Evolutionary conservation across 2,329 filamentous ascomycete species (phyloP).

Genomic region (Nemania diffusa): DNA sequence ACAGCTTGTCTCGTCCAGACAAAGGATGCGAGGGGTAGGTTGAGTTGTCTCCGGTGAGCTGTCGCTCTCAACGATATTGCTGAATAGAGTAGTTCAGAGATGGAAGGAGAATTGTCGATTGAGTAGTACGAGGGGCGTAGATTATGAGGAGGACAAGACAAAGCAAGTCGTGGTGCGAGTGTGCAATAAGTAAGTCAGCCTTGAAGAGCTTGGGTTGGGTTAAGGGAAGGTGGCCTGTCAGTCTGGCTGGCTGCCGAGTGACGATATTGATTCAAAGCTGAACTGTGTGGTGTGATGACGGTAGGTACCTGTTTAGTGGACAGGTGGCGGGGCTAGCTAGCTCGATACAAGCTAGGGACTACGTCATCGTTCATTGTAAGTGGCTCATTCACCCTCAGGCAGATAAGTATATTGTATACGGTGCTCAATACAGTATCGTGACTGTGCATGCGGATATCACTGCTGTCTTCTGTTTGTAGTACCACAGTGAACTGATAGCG

Average conservation of each 20-base stretch:
- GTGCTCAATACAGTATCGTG: too few relatives aligned
- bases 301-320: conserved; percentile 6
- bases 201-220: conserved; percentile 28
- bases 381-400: background rate
- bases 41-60: too few relatives aligned
- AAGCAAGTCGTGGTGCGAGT: conserved; percentile 15
- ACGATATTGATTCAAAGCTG: conserved; percentile 37
- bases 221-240: conserved; percentile 40
- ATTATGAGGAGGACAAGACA: conserved; percentile 6
- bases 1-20: conserved; percentile 22
- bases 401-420: background rate
- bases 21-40: conserved; percentile 26
- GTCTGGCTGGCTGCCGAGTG: conserved; percentile 23
- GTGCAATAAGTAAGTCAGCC: conserved; percentile 13
- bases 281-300: conserved; percentile 23
- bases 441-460: too few relatives aligned
- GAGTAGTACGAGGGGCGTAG: background rate
- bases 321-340: conserved; percentile 9
- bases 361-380: conserved; percentile 27
- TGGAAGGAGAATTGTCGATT: conserved; percentile 3
- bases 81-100: conserved; percentile 12
- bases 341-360: conserved; percentile 1
- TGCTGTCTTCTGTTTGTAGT: too few relatives aligned
- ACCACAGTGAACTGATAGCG: too few relatives aligned
- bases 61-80: conserved; percentile 1